Percentiles rank a stretch among this genome's conserved stretches.
Conservation (phyloP, 179 eudicot species). For the Spergularia azorica region DNA sequence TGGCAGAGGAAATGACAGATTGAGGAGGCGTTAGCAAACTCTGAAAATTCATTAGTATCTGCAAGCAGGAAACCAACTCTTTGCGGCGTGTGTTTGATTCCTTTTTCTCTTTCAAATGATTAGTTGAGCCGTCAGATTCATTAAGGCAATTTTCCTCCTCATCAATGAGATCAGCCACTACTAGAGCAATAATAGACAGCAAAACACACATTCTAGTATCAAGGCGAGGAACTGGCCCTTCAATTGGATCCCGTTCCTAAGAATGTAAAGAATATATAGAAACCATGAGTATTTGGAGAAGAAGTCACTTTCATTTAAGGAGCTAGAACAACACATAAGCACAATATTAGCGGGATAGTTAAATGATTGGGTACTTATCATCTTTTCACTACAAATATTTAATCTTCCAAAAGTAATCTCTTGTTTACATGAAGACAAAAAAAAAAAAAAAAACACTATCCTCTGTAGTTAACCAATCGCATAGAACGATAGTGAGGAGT, state of each 20-base stretch:
- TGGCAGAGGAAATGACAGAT: constrained; percentile 65
- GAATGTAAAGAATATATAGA: neutral
- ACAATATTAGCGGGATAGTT: neutral
- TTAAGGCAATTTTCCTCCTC: constrained; percentile 68
- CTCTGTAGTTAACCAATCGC: neutral
- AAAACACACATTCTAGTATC: constrained; percentile 87
- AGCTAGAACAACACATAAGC: neutral
- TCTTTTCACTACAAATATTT: neutral
- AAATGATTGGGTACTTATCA: neutral
- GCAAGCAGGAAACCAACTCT: constrained; percentile 77
- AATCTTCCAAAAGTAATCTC: neutral
- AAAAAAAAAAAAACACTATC: neutral
- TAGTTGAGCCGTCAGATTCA: constrained; percentile 38
- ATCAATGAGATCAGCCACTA: constrained; percentile 79
- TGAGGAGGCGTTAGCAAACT: constrained; percentile 81
- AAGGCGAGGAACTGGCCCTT: constrained; percentile 94
- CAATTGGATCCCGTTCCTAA: constrained; percentile 95
- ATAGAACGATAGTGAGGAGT: neutral
- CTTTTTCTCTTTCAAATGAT: constrained; percentile 46
- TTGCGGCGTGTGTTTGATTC: constrained; percentile 50
- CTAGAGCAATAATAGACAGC: constrained; percentile 74
- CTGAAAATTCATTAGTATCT: constrained; percentile 64
- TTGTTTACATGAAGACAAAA: neutral
- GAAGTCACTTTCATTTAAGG: neutral
- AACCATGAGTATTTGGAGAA: neutral